phyloP scores from a whole-genome alignment of 1,139 yeast genomes.

The Spathaspora sp. region DNA sequence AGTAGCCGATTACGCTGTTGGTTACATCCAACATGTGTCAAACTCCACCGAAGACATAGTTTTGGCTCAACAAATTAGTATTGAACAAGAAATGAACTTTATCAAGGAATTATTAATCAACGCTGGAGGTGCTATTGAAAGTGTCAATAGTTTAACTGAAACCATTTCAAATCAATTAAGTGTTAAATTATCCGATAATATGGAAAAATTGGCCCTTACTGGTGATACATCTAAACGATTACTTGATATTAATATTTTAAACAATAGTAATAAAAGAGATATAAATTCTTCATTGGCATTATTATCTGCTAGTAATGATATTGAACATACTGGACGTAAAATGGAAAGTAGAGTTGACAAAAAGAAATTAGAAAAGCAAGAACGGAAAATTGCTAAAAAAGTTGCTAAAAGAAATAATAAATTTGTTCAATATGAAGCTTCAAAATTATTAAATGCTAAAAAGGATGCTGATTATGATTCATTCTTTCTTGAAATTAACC shows the following conservation, averaged over 20 bases:
- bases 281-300: slow-evolving; percentile 69
- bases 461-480: slow-evolving; percentile 82
- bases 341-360: slow-evolving; percentile 94
- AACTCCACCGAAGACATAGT: slow-evolving; percentile 78
- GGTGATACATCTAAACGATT: slow-evolving; percentile 86
- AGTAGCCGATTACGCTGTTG: slow-evolving; percentile 90
- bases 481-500: slow-evolving; percentile 91
- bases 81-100: slow-evolving; percentile 65
- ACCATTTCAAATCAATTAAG: slow-evolving; percentile 49
- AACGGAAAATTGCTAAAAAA: slow-evolving; percentile 93
- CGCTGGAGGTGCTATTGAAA: slow-evolving; percentile 75
- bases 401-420: slow-evolving; percentile 90
- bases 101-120: slow-evolving; percentile 61
- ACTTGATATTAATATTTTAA: slow-evolving; percentile 63
- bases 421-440: slow-evolving; percentile 90
- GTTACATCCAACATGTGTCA: slow-evolving; percentile 79
- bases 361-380: slow-evolving; percentile 96
- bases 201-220: slow-evolving; percentile 61
- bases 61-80: slow-evolving; percentile 68
- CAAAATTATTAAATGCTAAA: slow-evolving; percentile 69
- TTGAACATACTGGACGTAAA: slow-evolving; percentile 88
- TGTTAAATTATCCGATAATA: slow-evolving; percentile 62
- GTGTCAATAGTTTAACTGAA: slow-evolving; percentile 49
- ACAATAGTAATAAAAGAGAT: slow-evolving; percentile 62
- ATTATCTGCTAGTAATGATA: slow-evolving; percentile 74